A percentile compares a stretch with the other conserved stretches of the same genome.
phyloP scores from a whole-genome alignment of 306 rosid species.

The Begonia peltatifolia region DNA sequence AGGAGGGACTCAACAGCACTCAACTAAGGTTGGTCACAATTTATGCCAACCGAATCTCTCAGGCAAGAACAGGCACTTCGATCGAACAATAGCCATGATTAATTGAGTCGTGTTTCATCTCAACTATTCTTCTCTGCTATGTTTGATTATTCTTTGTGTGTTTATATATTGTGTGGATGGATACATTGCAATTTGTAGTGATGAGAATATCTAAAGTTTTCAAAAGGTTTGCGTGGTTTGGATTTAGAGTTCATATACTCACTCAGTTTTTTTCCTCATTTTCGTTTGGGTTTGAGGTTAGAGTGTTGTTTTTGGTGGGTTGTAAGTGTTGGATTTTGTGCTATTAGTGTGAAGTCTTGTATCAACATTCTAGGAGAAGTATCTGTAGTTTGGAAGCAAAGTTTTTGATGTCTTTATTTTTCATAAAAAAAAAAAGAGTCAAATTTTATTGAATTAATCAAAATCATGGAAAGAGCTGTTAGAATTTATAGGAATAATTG shows the following conservation, averaged over 20 bases:
- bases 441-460: no score
- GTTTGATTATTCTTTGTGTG: constrained; percentile 30
- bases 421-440: no score
- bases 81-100: constrained; percentile 46
- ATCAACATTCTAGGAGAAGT: not conserved
- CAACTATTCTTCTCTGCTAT: not conserved
- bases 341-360: not conserved
- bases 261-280: not conserved
- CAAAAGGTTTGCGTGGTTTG: no score
- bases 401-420: no score
- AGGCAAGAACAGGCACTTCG: constrained; percentile 72
- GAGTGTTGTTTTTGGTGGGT: not conserved
- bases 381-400: not conserved
- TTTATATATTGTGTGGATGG: constrained; percentile 11
- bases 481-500: no score
- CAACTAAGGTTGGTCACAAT: constrained; percentile 91
- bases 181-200: constrained; percentile 32
- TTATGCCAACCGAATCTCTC: constrained; percentile 96
- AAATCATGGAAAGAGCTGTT: no score
- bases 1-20: constrained; percentile 84
- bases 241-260: constrained; percentile 6
- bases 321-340: not conserved
- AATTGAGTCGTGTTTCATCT: constrained; percentile 3
- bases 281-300: constrained; percentile 5
- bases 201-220: constrained; percentile 11